phyloP scores from a whole-genome alignment of 2,329 filamentous ascomycete genomes.

The Knoxdaviesia capensis region DNA sequence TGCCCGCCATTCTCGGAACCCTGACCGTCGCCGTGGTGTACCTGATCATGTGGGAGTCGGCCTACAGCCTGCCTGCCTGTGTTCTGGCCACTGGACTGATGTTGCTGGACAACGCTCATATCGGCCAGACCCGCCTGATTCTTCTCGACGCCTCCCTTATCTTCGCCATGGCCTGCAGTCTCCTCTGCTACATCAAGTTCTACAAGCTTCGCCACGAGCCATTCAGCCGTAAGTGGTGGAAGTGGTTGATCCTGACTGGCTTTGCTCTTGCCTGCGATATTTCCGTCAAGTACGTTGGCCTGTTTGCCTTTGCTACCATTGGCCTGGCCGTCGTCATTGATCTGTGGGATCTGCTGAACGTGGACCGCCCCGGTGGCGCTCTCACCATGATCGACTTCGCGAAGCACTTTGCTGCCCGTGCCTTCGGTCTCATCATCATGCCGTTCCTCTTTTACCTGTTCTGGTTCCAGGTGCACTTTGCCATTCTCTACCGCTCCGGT shows the following conservation, averaged over 20 bases:
- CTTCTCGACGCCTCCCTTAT: constrained; percentile 87
- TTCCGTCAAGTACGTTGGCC: constrained; percentile 92
- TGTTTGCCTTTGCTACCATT: constrained; percentile 93
- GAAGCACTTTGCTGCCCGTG: constrained; percentile 77
- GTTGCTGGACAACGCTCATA: constrained; percentile 92
- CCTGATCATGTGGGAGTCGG: constrained; percentile 99
- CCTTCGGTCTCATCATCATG: constrained; percentile 69
- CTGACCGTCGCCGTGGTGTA: constrained; percentile 88
- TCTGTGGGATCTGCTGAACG: constrained; percentile 81
- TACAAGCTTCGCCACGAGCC: constrained; percentile 84
- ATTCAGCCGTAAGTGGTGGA: constrained; percentile 97
- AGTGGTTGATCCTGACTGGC: constrained; percentile 90
- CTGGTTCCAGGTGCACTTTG: constrained; percentile 99
- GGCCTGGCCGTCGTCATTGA: constrained; percentile 87
- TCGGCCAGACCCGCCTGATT: constrained; percentile 89
- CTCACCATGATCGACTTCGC: constrained; percentile 60
- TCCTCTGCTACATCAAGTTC: constrained; percentile 90
- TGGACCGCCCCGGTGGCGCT: constrained; percentile 68
- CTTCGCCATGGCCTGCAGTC: constrained; percentile 86
- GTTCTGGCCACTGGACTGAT: constrained; percentile 69
- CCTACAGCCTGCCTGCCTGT: constrained; percentile 86
- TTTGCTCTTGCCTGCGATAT: constrained; percentile 94
- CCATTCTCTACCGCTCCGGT: constrained; percentile 69
- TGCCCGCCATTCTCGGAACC: constrained; percentile 81
- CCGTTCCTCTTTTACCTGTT: constrained; percentile 97